Percentiles rank a stretch among this genome's conserved stretches.
phyloP scores from a whole-genome alignment of 139 green algal genomes.

The Picochlorum sp. region DNA sequence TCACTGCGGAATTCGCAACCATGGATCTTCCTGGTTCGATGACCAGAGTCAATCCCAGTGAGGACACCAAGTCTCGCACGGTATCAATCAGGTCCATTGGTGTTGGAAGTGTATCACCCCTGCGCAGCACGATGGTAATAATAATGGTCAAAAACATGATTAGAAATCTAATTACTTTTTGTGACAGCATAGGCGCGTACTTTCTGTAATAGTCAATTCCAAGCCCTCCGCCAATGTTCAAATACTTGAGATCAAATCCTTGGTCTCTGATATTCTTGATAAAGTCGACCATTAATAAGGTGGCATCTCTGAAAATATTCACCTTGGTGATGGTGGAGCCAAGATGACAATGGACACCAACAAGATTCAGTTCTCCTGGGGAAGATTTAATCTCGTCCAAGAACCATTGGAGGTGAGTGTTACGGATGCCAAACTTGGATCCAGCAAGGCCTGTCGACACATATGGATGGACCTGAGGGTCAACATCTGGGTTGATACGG shows the following conservation, averaged over 20 bases:
- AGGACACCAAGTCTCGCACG: slow-evolving; percentile 62
- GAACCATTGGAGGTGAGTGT: slow-evolving; percentile 78
- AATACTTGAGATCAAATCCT: slow-evolving; percentile 83
- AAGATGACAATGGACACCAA: slow-evolving; percentile 92
- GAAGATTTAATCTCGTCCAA: slow-evolving; percentile 63
- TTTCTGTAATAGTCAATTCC: slow-evolving; percentile 89
- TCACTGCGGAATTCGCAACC: slow-evolving; percentile 67
- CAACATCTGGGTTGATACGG: slow-evolving; percentile 96
- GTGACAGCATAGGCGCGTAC: slow-evolving; percentile 9
- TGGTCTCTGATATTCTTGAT: slow-evolving; percentile 77
- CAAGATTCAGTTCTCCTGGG: slow-evolving; percentile 66
- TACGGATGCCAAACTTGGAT: slow-evolving; percentile 98
- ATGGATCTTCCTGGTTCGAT: slow-evolving; percentile 93
- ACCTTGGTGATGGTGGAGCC: slow-evolving; percentile 96
- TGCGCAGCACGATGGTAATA: not conserved
- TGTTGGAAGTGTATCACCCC: slow-evolving; percentile 65
- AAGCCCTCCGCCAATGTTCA: slow-evolving; percentile 95
- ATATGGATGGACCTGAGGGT: slow-evolving; percentile 95
- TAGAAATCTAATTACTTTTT: not conserved
- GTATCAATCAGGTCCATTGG: slow-evolving; percentile 91
- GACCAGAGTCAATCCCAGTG: slow-evolving; percentile 78
- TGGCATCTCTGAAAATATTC: slow-evolving; percentile 91
- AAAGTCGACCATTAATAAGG: slow-evolving; percentile 89
- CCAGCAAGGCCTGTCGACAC: slow-evolving; percentile 88
- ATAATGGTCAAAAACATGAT: not conserved